Evolutionary conservation across 176 grass and related monocot species (phyloP).

Genomic region (Tuctoria greenei): DNA sequence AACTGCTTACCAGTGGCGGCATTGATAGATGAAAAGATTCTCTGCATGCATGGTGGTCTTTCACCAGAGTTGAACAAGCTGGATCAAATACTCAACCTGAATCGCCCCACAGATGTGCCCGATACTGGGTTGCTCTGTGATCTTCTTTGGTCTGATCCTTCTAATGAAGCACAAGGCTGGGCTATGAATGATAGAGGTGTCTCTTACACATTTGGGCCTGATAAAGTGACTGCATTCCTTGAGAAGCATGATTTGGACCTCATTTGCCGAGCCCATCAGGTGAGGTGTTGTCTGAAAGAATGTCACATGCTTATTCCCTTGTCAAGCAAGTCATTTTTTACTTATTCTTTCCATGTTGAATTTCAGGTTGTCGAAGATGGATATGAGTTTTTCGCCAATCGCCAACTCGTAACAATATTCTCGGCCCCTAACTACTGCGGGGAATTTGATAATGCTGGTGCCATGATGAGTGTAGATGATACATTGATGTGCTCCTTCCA

Average conservation of each 20-base stretch:
- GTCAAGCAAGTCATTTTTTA: constrained; percentile 1
- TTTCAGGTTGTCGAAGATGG: constrained; percentile 67
- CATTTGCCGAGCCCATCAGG: constrained; percentile 67
- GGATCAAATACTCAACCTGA: constrained; percentile 47
- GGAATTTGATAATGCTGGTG: constrained; percentile 65
- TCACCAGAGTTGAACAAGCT: constrained; percentile 58
- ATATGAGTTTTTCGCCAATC: constrained; percentile 60
- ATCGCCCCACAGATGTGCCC: constrained; percentile 56
- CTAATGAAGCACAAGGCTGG: not conserved
- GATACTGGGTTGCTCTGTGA: constrained; percentile 66
- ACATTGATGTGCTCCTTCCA: constrained; percentile 65
- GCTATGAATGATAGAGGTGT: constrained; percentile 52
- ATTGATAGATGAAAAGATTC: constrained; percentile 58
- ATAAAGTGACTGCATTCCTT: constrained; percentile 57
- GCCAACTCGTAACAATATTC: constrained; percentile 59
- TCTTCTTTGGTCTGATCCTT: constrained; percentile 69
- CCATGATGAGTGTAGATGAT: constrained; percentile 52
- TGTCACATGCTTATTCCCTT: not conserved
- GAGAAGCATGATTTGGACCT: constrained; percentile 65
- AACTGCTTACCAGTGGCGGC: constrained; percentile 65
- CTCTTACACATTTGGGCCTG: constrained; percentile 66
- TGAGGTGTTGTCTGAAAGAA: not conserved
- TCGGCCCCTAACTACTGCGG: constrained; percentile 68
- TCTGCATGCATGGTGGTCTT: constrained; percentile 69
- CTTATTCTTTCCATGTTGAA: constrained; percentile 4